These are phyloP conservation scores for Hypoxylon sp. DNA, from an alignment of 2,329 filamentous ascomycete species.

Conservation along the genomic window DNA sequence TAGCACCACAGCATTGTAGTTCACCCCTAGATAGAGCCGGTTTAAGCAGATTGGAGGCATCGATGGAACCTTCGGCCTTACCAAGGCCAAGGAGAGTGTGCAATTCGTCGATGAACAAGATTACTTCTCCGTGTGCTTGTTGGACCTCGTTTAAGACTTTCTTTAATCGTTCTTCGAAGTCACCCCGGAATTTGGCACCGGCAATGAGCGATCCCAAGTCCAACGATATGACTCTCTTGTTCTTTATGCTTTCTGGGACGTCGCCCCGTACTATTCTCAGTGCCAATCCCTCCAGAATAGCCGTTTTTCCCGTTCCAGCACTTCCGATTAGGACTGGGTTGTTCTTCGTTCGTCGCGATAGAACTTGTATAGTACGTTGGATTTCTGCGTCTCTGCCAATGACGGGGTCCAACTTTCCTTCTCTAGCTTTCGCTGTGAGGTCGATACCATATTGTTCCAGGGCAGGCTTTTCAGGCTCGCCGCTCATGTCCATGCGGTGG, in stretches of 20 bases:
- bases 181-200: slow-evolving; percentile 93
- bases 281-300: slow-evolving; percentile 90
- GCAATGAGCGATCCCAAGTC: slow-evolving; percentile 95
- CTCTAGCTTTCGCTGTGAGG: slow-evolving; percentile 85
- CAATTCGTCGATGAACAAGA: slow-evolving; percentile 95
- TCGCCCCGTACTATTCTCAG: slow-evolving; percentile 92
- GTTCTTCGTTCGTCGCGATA: slow-evolving; percentile 94
- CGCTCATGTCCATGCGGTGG: slow-evolving; percentile 91
- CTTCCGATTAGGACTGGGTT: slow-evolving; percentile 95
- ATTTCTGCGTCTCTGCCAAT: slow-evolving; percentile 95
- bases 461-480: slow-evolving; percentile 82
- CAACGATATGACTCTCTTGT: slow-evolving; percentile 88
- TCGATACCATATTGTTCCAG: slow-evolving; percentile 94
- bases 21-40: slow-evolving; percentile 93
- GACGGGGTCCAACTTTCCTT: slow-evolving; percentile 94
- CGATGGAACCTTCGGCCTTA: slow-evolving; percentile 95
- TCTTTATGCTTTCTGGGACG: slow-evolving; percentile 95
- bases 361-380: slow-evolving; percentile 91
- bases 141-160: slow-evolving; percentile 92
- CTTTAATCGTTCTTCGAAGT: slow-evolving; percentile 96
- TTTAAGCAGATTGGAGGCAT: slow-evolving; percentile 95
- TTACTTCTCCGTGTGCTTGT: slow-evolving; percentile 88
- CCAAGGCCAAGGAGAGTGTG: slow-evolving; percentile 93
- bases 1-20: slow-evolving; percentile 94
- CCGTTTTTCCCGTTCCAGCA: slow-evolving; percentile 94